Evolutionary conservation across 139 green algal genomes (phyloP), one percentile per base, ranked within the genome.

Genomic region (Micromonas pusilla): DNA sequence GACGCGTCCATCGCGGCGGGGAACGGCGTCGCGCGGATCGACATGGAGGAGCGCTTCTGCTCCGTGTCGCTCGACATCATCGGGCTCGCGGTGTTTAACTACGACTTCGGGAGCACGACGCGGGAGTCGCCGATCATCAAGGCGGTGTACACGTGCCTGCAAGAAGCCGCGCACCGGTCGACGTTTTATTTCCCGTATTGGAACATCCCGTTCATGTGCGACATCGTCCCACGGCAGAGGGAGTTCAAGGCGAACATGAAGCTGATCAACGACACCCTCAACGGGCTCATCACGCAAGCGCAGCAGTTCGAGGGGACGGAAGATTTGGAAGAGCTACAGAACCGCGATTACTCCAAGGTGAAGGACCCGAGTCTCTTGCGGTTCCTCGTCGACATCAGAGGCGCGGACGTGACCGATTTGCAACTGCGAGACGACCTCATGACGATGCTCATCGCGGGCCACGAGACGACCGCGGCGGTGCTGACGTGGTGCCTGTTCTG

Each of bases 111-210:
- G 0, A 93, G 88, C 70, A 93, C 97, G 83, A 98, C 82, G 13
- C 45, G 66, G 3, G 91, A 99, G 85, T 97, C 90, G 0, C 95
- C 95, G 6, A 90, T 99, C 52, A 98, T 99, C 87, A 90, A 97
- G 88, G 92, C 94, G 4, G 95, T 99, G 74, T 99, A 99, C 76
- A 91, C 91, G 32, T 92, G 97, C 57, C 84, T 99, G 32, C 96
- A 97, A 64, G 95, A 98, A 87, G 93, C 93, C 2, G 95, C 98
- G 91, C 95, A 99, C 86, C 86, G 96, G 6, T 93, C 89, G 73
- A 99, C 95, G 4, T 98, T 97, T 82, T 99, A 98, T 87, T 91
- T 99, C 64, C 95, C 96, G 31, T 98, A 98, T 87, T 98, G 94
- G 94, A 93, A 98, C 76, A 73, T 94, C 25, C 90, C 91, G 0